These are phyloP conservation scores for Penicillium griseofulvum DNA, from an alignment of 2,329 filamentous ascomycete species.

Conservation along the genomic window DNA sequence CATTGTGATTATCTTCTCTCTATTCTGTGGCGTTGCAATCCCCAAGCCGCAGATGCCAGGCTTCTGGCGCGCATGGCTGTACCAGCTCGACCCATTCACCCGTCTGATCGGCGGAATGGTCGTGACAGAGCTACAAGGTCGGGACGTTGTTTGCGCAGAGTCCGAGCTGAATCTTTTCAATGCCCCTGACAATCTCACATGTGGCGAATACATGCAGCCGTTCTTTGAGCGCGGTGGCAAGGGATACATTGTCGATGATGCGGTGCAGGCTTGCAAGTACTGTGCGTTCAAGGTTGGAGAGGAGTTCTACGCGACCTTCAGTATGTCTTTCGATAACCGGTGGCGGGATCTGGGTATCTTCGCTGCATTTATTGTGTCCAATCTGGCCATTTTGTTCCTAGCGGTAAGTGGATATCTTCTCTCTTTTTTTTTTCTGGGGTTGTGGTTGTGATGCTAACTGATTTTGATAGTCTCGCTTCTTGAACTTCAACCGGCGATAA, in stretches of 20 bases:
- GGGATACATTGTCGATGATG: conserved; percentile 69
- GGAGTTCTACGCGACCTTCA: conserved; percentile 70
- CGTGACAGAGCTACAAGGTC: conserved; percentile 69
- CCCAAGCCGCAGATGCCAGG: conserved; percentile 72
- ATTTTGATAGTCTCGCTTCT: conserved; percentile 38
- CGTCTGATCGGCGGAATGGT: conserved; percentile 77
- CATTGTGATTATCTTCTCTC: conserved; percentile 74
- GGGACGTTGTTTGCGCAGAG: conserved; percentile 59
- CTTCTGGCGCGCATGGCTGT: conserved; percentile 79
- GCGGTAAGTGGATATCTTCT: conserved; percentile 44
- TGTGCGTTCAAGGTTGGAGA: conserved; percentile 79
- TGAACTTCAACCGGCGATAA: conserved; percentile 49
- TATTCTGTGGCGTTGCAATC: conserved; percentile 87
- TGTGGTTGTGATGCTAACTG: conserved; percentile 12
- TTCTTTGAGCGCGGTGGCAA: conserved; percentile 68
- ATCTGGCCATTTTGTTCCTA: conserved; percentile 64
- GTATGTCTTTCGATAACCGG: conserved; percentile 64
- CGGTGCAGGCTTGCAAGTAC: conserved; percentile 69
- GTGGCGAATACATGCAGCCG: conserved; percentile 69
- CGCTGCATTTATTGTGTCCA: conserved; percentile 71
- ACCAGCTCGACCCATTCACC: conserved; percentile 80
- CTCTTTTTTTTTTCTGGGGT: background rate
- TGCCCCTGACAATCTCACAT: conserved; percentile 64
- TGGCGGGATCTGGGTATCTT: conserved; percentile 85
- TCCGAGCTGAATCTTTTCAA: conserved; percentile 67